Evolutionary conservation across 2,329 filamentous ascomycete genomes (phyloP).

Genomic region (Cercospora zeina): DNA sequence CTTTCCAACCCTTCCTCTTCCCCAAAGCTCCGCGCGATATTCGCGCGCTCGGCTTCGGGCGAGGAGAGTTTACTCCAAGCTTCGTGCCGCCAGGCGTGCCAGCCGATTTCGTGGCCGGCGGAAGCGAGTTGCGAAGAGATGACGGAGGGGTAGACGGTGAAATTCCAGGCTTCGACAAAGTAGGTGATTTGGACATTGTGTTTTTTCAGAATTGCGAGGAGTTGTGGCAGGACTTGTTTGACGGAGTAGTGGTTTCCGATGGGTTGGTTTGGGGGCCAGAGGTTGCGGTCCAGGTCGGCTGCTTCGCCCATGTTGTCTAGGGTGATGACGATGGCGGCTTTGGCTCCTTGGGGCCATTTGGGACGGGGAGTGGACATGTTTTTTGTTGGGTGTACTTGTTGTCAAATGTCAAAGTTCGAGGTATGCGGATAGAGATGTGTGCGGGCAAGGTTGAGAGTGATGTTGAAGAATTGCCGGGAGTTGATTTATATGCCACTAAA

Average conservation of each 20-base stretch:
- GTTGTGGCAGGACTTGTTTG: slow-evolving; percentile 34
- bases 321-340: slow-evolving; percentile 37
- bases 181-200: slow-evolving; percentile 38
- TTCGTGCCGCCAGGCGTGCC: slow-evolving; percentile 42
- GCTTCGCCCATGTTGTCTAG: slow-evolving; percentile 43
- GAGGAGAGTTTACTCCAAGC: slow-evolving; percentile 38
- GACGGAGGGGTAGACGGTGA: slow-evolving; percentile 31
- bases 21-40: slow-evolving; percentile 37
- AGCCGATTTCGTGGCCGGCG: slow-evolving; percentile 38
- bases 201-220: slow-evolving; percentile 34
- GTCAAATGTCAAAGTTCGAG: background rate
- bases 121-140: slow-evolving; percentile 30
- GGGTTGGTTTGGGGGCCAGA: slow-evolving; percentile 34
- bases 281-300: slow-evolving; percentile 37
- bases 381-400: background rate
- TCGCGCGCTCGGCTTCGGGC: slow-evolving; percentile 29
- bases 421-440: background rate
- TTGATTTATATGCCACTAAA: background rate
- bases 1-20: slow-evolving; percentile 27
- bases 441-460: background rate
- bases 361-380: background rate
- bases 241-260: slow-evolving; percentile 39
- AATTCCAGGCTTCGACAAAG: slow-evolving; percentile 41
- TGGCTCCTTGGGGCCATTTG: slow-evolving; percentile 36
- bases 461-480: background rate